phyloP scores from a whole-genome alignment of 1,139 yeast genomes.

The Geotrichum cucujoidarum region DNA sequence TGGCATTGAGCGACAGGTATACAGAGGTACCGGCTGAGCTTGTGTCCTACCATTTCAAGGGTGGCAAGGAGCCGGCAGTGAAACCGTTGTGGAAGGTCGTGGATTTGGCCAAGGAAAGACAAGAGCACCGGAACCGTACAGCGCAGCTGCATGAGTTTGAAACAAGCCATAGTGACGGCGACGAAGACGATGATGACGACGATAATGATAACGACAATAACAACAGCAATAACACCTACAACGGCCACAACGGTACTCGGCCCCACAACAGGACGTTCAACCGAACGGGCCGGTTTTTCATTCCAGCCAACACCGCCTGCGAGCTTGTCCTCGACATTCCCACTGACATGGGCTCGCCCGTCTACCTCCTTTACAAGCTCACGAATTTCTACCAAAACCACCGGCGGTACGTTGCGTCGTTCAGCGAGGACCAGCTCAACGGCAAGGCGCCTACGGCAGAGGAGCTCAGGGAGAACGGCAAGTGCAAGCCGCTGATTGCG shows the following conservation, averaged over 20 bases:
- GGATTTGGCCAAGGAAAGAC: slow-evolving; percentile 46
- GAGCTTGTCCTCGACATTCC: slow-evolving; percentile 76
- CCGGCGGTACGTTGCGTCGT: slow-evolving; percentile 86
- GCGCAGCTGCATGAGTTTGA: background rate
- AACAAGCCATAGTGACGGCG: slow-evolving; percentile 16
- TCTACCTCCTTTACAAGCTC: slow-evolving; percentile 73
- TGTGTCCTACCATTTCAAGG: slow-evolving; percentile 49
- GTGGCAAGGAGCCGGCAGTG: slow-evolving; percentile 30
- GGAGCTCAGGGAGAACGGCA: slow-evolving; percentile 68
- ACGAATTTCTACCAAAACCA: slow-evolving; percentile 89
- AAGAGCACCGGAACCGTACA: slow-evolving; percentile 10
- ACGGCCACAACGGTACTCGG: background rate
- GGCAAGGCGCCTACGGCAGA: slow-evolving; percentile 61
- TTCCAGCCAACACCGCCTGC: slow-evolving; percentile 44
- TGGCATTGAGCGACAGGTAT: slow-evolving; percentile 53
- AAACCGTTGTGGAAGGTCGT: slow-evolving; percentile 64
- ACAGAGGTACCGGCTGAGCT: slow-evolving; percentile 58
- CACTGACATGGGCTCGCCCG: slow-evolving; percentile 64
- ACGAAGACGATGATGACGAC: background rate
- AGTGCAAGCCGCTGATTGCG: slow-evolving; percentile 76
- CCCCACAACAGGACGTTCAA: background rate
- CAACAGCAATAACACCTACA: background rate
- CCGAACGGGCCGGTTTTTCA: slow-evolving; percentile 14
- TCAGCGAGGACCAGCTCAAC: slow-evolving; percentile 81
- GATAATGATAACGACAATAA: slow-evolving; percentile 14